Base-by-base conservation (phyloP, 495 filamentous ascomycete species). In the Sphaerosporella brunnea region DNA sequence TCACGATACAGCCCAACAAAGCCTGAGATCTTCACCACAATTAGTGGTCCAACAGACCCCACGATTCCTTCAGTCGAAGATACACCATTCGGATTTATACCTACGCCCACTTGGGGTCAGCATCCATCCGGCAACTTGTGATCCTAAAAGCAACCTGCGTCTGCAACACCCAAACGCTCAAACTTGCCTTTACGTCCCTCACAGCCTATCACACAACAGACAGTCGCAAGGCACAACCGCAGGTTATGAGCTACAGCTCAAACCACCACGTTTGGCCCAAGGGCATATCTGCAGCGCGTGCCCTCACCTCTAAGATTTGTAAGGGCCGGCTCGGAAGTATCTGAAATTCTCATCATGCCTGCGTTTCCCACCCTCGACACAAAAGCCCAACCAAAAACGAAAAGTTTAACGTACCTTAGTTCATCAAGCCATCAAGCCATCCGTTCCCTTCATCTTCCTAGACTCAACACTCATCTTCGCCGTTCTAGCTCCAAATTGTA, bases 401-500 rank as follows among this genome's bases (percentile, higher is more conserved):
- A n/a, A n/a, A n/a, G n/a, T n/a, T n/a, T n/a, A n/a, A n/a, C n/a
- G n/a, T n/a, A n/a, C n/a, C n/a, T n/a, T n/a, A n/a, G n/a, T n/a
- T n/a, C n/a, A n/a, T 26, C 26, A 43, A 7, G 23, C 13, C 8
- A 10, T 13, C 9, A 46, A 19, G 9, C 26, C 30, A 52, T 72
- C 65, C 7, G 82, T 88, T 1, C 84, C 84, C 58, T 80, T 85
- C 11, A 68, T 75, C 50, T 66, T 74, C 10, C 84, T 84, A 16
- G 68, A 74, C 53, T 67, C 79, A 23, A 62, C 64, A 58, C 84
- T 79, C 76, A 92, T 88, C 62, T 85, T 92, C 8, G 84, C 84
- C 8, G 82, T 90, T 50, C 83, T 69, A 4, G 84, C 73, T 23
- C 84, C 84, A 58, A 93, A 93, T 62, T 93, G 84, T n/a, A 77